Conservation (phyloP, 2,329 filamentous ascomycete genomes). For the Xylariaceae sp. region DNA sequence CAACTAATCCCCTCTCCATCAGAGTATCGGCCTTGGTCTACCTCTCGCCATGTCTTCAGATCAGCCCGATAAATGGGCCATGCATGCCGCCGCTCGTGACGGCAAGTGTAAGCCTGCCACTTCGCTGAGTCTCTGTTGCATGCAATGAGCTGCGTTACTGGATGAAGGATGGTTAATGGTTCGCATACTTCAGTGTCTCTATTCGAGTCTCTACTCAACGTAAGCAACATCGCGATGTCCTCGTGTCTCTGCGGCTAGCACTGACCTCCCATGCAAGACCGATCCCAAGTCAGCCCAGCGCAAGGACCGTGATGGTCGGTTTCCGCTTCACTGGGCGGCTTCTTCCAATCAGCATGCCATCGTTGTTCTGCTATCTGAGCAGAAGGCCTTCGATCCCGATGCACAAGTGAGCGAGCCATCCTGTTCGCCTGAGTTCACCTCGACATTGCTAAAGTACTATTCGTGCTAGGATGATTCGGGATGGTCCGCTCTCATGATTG, state of each 20-base stretch:
- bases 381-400: conserved; percentile 77
- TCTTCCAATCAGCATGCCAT: conserved; percentile 78
- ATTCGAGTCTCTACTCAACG: conserved; percentile 72
- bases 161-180: not conserved
- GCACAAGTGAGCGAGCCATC: conserved; percentile 54
- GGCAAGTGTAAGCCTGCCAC: conserved; percentile 62
- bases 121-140: not conserved
- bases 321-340: conserved; percentile 90
- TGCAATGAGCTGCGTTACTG: not conserved
- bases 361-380: conserved; percentile 65
- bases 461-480: conserved; percentile 63
- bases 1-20: not conserved
- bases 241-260: conserved; percentile 1
- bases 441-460: conserved; percentile 2
- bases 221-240: conserved; percentile 33
- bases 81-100: conserved; percentile 83
- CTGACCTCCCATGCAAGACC: conserved; percentile 47
- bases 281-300: conserved; percentile 71
- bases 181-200: conserved; percentile 49
- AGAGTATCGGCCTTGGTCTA: not conserved
- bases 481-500: conserved; percentile 84
- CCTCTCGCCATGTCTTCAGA: conserved; percentile 26
- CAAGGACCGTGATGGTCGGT: conserved; percentile 81
- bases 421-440: not conserved
- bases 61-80: conserved; percentile 62